Conservation (phyloP, 768 basidiomycete species). For the Leucocoprinus birnbaumii region DNA sequence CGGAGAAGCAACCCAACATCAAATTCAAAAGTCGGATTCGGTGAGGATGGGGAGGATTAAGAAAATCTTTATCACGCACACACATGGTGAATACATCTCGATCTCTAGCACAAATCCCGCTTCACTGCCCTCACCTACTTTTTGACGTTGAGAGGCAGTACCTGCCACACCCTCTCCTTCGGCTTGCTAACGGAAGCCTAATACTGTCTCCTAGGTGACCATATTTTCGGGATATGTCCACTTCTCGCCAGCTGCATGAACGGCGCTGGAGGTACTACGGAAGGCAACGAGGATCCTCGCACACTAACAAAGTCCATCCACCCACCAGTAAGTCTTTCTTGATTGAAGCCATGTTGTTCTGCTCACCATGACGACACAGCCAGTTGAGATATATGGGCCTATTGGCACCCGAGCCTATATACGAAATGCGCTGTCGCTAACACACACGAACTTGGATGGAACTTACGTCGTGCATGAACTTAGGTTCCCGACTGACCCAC, state of each 20-base stretch:
- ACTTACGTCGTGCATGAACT: slow-evolving; percentile 86
- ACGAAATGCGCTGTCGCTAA: slow-evolving; percentile 63
- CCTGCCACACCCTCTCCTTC: no score
- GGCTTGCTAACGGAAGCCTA: slow-evolving; percentile 6
- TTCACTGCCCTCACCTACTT: no score
- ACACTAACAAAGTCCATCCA: slow-evolving; percentile 24
- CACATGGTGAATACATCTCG: slow-evolving; percentile 63
- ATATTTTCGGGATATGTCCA: slow-evolving; percentile 75
- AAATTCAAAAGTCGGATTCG: slow-evolving; percentile 56
- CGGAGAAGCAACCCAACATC: slow-evolving; percentile 82
- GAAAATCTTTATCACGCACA: slow-evolving; percentile 88
- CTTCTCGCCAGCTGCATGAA: slow-evolving; percentile 69
- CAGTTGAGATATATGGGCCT: slow-evolving; percentile 84
- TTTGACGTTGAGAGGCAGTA: no score
- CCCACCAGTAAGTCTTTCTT: slow-evolving; percentile 26
- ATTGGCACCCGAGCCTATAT: slow-evolving; percentile 80
- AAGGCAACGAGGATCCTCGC: slow-evolving; percentile 61
- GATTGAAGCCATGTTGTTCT: not conserved
- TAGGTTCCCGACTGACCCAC: slow-evolving; percentile 58
- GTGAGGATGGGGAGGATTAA: slow-evolving; percentile 79
- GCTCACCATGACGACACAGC: slow-evolving; percentile 31
- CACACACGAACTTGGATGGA: slow-evolving; percentile 61
- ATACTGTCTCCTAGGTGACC: slow-evolving; percentile 61
- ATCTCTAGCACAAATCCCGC: not conserved
- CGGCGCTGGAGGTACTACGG: slow-evolving; percentile 66